Conservation (phyloP, 495 filamentous ascomycete genomes). For the Annulohypoxylon nitens region DNA sequence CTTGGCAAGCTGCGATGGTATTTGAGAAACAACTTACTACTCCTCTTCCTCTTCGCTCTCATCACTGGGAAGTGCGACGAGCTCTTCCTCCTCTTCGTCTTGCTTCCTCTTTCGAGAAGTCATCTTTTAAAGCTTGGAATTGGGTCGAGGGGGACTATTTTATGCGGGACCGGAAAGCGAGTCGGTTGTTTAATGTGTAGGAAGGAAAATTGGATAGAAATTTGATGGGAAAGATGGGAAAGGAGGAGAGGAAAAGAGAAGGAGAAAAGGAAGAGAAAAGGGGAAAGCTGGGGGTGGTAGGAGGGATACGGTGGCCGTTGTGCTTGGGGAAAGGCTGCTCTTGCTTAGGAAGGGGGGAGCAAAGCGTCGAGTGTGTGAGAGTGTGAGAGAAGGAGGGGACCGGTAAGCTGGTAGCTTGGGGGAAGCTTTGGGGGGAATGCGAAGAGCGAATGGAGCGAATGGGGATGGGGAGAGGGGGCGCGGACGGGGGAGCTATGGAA, state of each 20-base stretch:
- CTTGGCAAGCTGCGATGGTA: constrained; percentile 21
- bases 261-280: constrained; percentile 47
- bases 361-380: constrained; percentile 43
- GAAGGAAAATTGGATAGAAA: constrained; percentile 46
- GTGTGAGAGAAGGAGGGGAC: constrained; percentile 46
- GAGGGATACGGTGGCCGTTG: constrained; percentile 50
- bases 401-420: constrained; percentile 46
- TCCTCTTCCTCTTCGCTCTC: constrained; percentile 66
- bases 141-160: constrained; percentile 42
- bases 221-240: constrained; percentile 42
- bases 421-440: constrained; percentile 44
- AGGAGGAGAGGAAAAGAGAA: constrained; percentile 40
- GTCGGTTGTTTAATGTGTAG: constrained; percentile 39
- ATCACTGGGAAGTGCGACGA: constrained; percentile 63
- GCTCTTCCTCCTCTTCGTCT: constrained; percentile 65
- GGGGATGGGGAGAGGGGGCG: constrained; percentile 27
- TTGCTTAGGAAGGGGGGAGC: constrained; percentile 43
- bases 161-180: constrained; percentile 32
- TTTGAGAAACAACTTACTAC: constrained; percentile 58
- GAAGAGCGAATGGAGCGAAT: constrained; percentile 22
- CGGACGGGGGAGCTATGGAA: constrained; percentile 49
- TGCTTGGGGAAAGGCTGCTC: constrained; percentile 47
- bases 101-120: constrained; percentile 63
- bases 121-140: constrained; percentile 53
- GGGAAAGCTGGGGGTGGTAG: constrained; percentile 54